Conservation (phyloP, 1,284 basidiomycete genomes). For the Phaffia rhodozyma region DNA sequence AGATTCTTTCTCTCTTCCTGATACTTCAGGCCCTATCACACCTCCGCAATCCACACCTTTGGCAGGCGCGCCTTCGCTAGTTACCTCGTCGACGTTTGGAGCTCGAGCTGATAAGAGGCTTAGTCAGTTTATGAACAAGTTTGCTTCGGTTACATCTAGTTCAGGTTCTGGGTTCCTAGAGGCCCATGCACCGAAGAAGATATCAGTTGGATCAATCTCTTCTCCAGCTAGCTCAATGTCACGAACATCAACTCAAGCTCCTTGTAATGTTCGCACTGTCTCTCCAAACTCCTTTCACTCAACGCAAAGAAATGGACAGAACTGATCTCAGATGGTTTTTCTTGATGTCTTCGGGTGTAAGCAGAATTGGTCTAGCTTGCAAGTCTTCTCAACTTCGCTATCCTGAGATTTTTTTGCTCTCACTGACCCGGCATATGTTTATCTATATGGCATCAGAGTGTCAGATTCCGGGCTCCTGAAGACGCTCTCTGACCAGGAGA, state of each 20-base stretch:
- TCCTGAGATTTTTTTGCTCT: conserved; percentile 3
- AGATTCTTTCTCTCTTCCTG: conserved; percentile 24
- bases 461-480: conserved; percentile 69
- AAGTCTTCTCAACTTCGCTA: conserved; percentile 6
- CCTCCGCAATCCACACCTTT: conserved; percentile 1
- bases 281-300: not conserved
- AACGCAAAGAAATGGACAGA: not conserved
- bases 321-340: not conserved
- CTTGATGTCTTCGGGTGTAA: not conserved
- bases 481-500: conserved; percentile 59
- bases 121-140: conserved; percentile 23
- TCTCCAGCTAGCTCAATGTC: not conserved
- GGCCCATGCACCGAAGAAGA: no score
- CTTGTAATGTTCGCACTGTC: not conserved
- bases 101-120: conserved; percentile 30
- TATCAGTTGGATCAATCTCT: not conserved
- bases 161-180: conserved; percentile 5
- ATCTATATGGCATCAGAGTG: conserved; percentile 32
- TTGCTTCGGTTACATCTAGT: conserved; percentile 36
- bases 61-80: not conserved
- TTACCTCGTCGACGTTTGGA: not conserved
- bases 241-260: not conserved
- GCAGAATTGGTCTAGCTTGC: conserved; percentile 16
- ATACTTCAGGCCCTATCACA: no score
- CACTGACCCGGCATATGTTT: conserved; percentile 59